Evolutionary conservation across 1,284 basidiomycete species (phyloP), one percentile per base, ranked within the genome.

Genomic region (Cutaneotrichosporon arboriforme): DNA sequence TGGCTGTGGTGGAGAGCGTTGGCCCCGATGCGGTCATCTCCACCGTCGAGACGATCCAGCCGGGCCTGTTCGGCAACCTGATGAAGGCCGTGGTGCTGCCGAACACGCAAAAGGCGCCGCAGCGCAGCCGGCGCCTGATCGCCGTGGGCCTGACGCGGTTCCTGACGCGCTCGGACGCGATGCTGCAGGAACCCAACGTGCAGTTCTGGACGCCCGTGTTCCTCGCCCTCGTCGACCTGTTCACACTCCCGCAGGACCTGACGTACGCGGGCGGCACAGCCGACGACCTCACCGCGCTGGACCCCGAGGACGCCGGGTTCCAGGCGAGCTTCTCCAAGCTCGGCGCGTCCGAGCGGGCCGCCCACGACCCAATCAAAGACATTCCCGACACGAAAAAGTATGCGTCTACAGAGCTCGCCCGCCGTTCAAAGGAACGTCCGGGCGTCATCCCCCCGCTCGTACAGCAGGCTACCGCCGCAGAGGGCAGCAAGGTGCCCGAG

Each of bases 281-380:
- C 45, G 76, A 82, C 20, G 84, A 88, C 54, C 68, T 84, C 2
- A 68, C 71, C 13, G 65, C 61, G 31, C 67, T 94, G 42, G 94
- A 97, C 72, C 85, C 84, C 60, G 93, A 97, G 68, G 94, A 86
- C 8, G 84, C 85, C 4, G 89, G 90, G 0, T 98, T 97, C 77
- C 94, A 98, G 71, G 88, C 88, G 0, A 85, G 87, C 2, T 98
- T 94, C 76, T 92, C 91, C 50, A 83, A 87, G 43, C 81, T 98
- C 10, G 91, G 90, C 0, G 89, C 94, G 0, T 86, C 87, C 15
- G 77, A 79, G 62, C 66, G 67, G 22, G 60, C 63, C 1, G 62
- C 62, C 12, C 62, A 69, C 23, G 78, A 80, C 58, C 75, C 78
- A 0, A 73, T 77, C 20, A 66, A 66, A 5, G 66, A 69, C 39